These are phyloP conservation scores for Umbellularia californica DNA, from an alignment of 164 flowering plant species.

Conservation along the genomic window DNA sequence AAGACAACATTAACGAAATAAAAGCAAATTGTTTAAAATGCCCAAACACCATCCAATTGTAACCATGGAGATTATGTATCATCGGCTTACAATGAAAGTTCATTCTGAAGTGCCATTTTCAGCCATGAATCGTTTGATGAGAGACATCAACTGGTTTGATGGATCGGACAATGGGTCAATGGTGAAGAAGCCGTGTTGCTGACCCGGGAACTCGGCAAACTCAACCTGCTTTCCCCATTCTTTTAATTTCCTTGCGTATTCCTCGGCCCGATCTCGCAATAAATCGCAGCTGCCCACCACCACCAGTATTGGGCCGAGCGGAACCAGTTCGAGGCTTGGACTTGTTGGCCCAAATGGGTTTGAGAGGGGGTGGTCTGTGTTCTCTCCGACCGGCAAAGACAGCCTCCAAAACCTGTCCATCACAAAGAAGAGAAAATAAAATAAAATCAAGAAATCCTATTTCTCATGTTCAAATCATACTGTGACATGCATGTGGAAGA, in stretches of 20 bases:
- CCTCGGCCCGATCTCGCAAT: constrained; percentile 49
- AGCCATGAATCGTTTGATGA: constrained; percentile 42
- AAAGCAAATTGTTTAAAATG: background rate
- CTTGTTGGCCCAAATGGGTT: constrained; percentile 64
- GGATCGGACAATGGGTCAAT: constrained; percentile 45
- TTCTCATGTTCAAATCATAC: too few species aligned
- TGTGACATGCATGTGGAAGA: too few species aligned
- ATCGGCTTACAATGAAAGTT: background rate
- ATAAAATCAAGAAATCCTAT: background rate
- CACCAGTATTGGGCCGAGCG: constrained; percentile 54
- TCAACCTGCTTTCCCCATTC: constrained; percentile 53
- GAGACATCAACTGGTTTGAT: constrained; percentile 35
- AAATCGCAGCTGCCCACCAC: constrained; percentile 53
- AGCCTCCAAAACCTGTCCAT: constrained; percentile 64
- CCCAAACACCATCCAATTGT: background rate
- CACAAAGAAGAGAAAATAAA: background rate
- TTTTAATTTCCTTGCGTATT: constrained; percentile 41
- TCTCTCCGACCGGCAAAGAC: constrained; percentile 53
- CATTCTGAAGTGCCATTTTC: constrained; percentile 21
- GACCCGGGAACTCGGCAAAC: constrained; percentile 56
- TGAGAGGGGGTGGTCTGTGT: constrained; percentile 55
- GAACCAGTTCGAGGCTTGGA: constrained; percentile 29
- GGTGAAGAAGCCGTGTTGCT: constrained; percentile 75
- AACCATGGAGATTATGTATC: background rate
- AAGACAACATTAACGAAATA: background rate